Conservation (phyloP, 1,139 yeast genomes). For the Candida tetrigidarum region DNA sequence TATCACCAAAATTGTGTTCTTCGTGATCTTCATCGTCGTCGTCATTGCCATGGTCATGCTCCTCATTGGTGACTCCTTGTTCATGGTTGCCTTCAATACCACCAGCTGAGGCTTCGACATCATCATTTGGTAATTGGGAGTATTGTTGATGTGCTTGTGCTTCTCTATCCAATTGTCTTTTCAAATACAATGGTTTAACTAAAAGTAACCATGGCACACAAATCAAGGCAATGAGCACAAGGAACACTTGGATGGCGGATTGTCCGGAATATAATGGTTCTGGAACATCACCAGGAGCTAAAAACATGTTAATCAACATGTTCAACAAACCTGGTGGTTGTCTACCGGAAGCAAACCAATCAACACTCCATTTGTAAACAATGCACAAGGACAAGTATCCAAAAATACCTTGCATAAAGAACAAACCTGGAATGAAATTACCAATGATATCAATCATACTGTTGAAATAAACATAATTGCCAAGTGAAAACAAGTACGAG, state of each 20-base stretch:
- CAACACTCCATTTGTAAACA: conserved; percentile 77
- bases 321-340: conserved; percentile 84
- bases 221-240: conserved; percentile 62
- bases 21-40: conserved; percentile 58
- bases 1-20: conserved; percentile 69
- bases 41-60: no score
- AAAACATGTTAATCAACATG: conserved; percentile 82
- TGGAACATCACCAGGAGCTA: conserved; percentile 73
- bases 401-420: conserved; percentile 83
- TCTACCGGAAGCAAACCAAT: conserved; percentile 69
- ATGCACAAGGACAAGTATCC: conserved; percentile 76
- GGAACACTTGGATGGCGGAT: conserved; percentile 59
- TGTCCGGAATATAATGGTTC: conserved; percentile 71
- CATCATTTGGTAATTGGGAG: conserved; percentile 27
- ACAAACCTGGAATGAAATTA: conserved; percentile 76
- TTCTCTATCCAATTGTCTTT: conserved; percentile 46
- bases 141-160: conserved; percentile 36
- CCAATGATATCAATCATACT: conserved; percentile 72
- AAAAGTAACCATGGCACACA: conserved; percentile 81
- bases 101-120: conserved; percentile 28
- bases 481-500: conserved; percentile 69
- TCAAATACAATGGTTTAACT: conserved; percentile 63
- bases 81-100: no score
- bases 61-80: no score
- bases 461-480: conserved; percentile 60